Conservation (phyloP, 116 monocot genomes). For the Iris pallida region DNA sequence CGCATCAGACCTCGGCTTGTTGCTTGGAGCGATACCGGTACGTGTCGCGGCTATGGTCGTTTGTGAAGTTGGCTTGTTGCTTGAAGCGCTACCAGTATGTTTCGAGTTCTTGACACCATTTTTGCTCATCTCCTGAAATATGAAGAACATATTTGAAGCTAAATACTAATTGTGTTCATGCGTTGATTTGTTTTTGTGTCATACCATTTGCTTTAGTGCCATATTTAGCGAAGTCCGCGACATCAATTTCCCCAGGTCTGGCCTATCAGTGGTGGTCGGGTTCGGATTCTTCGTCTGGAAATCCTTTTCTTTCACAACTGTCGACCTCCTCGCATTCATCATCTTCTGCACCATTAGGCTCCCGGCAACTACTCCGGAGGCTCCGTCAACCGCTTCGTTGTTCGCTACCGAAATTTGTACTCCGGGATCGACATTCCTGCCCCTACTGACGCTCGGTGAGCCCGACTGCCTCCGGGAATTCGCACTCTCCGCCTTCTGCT, state of each 20-base stretch:
- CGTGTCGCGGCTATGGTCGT: background rate
- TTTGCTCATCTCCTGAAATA: background rate
- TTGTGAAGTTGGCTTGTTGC: background rate
- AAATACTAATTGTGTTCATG: too few species aligned
- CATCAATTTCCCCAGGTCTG: background rate
- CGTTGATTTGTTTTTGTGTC: too few species aligned
- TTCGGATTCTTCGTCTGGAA: background rate
- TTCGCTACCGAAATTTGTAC: background rate
- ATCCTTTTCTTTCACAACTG: background rate
- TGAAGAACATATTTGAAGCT: too few species aligned
- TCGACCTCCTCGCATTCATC: background rate
- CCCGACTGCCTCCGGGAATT: conserved; percentile 15
- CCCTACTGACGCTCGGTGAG: conserved; percentile 16
- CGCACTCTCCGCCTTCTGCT: background rate
- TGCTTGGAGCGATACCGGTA: background rate
- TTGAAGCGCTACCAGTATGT: background rate
- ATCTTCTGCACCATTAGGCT: background rate
- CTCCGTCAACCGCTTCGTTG: too few species aligned
- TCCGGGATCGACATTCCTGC: background rate
- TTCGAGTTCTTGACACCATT: background rate
- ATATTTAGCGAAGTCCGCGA: background rate
- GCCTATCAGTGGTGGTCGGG: background rate
- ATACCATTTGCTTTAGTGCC: conserved; percentile 1
- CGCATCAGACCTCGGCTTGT: background rate
- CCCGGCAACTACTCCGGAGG: background rate